These are phyloP conservation scores for Phoenix roebelenii DNA, from an alignment of 176 grass and related monocot species.

Conservation along the genomic window DNA sequence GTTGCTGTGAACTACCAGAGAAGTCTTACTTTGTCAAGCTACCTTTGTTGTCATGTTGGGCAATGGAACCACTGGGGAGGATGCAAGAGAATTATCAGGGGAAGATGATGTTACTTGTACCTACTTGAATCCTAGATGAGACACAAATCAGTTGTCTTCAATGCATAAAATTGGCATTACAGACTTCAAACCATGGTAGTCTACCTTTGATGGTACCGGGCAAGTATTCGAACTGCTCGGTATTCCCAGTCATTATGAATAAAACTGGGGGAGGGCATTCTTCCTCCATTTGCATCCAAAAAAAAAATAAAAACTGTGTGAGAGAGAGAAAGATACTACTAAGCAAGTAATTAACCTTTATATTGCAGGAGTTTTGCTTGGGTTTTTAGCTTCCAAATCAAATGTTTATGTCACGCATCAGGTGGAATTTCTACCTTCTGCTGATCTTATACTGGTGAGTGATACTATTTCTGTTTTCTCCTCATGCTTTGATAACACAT, in stretches of 20 bases:
- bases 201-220: no score
- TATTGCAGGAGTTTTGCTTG: neutral
- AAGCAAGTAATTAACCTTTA: no score
- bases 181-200: no score
- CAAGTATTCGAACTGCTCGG: no score
- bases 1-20: constrained; percentile 61
- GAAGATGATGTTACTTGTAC: constrained; percentile 24
- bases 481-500: neutral
- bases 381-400: neutral
- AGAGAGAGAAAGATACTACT: no score
- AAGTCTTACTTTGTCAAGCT: constrained; percentile 54
- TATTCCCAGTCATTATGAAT: no score
- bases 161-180: no score
- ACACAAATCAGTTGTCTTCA: no score
- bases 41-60: constrained; percentile 57
- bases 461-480: neutral
- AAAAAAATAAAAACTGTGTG: no score
- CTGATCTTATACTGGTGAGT: neutral
- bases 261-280: no score
- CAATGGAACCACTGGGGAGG: constrained; percentile 47
- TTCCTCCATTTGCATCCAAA: no score
- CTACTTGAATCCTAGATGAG: no score
- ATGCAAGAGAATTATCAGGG: constrained; percentile 58
- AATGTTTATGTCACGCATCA: neutral
- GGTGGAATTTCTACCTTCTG: constrained; percentile 2